These are phyloP conservation scores for Plasmodium chabaudi DNA, from an alignment of 169 alveolate species.

Conservation along the genomic window DNA sequence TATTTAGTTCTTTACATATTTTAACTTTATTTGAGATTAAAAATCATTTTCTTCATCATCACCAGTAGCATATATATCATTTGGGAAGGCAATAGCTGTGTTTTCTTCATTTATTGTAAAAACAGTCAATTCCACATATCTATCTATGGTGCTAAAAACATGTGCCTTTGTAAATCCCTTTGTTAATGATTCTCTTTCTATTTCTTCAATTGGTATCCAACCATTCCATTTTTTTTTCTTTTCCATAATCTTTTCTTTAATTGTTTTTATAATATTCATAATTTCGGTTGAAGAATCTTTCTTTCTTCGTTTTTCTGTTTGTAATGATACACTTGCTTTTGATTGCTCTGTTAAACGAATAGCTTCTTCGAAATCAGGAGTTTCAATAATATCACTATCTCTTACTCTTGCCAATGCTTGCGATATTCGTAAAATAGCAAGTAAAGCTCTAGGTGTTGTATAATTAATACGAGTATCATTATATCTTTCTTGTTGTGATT, in stretches of 20 bases:
- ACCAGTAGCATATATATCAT: slow-evolving; percentile 37
- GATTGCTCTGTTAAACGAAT: slow-evolving; percentile 93
- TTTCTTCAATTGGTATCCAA: slow-evolving; percentile 81
- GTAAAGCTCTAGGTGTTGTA: slow-evolving; percentile 97
- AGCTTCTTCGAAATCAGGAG: slow-evolving; percentile 97
- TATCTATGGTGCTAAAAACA: slow-evolving; percentile 81
- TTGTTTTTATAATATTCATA: slow-evolving; percentile 84
- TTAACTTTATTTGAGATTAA: background rate
- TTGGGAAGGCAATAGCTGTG: slow-evolving; percentile 74
- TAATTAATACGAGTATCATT: slow-evolving; percentile 91
- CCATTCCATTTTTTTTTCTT: slow-evolving; percentile 85
- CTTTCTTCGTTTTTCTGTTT: slow-evolving; percentile 78
- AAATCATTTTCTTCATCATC: slow-evolving; percentile 20
- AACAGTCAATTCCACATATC: slow-evolving; percentile 86
- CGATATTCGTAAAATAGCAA: slow-evolving; percentile 95
- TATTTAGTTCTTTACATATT: background rate
- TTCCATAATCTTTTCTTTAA: slow-evolving; percentile 80
- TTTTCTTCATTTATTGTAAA: slow-evolving; percentile 67
- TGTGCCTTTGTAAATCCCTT: slow-evolving; percentile 82
- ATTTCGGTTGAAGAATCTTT: slow-evolving; percentile 84
- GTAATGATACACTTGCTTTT: slow-evolving; percentile 88
- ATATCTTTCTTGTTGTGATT: slow-evolving; percentile 82
- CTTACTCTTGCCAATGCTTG: slow-evolving; percentile 95
- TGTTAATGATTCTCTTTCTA: slow-evolving; percentile 82
- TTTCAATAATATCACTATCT: slow-evolving; percentile 91